Evolutionary conservation across 2,329 filamentous ascomycete species (phyloP), one percentile per base, ranked within the genome.

Genomic region (Pestalotiopsis sp.): DNA sequence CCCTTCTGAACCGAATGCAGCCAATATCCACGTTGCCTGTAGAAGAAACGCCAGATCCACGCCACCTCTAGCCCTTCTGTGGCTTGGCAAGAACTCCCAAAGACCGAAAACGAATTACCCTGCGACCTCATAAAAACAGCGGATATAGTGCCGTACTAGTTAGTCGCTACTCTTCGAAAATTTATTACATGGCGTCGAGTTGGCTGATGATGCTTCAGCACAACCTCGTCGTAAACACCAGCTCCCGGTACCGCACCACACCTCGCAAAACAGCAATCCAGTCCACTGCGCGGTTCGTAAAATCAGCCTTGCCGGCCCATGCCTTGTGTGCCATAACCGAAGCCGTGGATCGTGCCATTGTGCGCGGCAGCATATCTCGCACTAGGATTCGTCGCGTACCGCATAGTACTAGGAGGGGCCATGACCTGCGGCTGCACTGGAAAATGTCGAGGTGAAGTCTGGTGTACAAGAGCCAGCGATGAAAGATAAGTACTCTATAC

Each of bases 401-500:
- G 17, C 1, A 52, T n/a, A 52, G 3, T 52, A 52, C 44, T n/a
- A n/a, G 6, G 20, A 20, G 44, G 14, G 44, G 4, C 17, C 17
- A n/a, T 52, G 58, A 30, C 58, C 26, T 61, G 58, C n/a, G 58
- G 9, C 22, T 14, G 9, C 26, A 38, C 58, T 30, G 24, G 20
- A 38, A 14, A 61, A 17, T 30, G 13, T 38, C 58, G 26, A 30
- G 24, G 61, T 17, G n/a, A 44, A 35, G 30, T 35, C 30, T 35
- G 30, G 30, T 35, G 30, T 35, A 35, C 30, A 38, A 38, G 26
- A n/a, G 24, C 22, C 44, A 38, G 30, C 17, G 40, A 20, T 66
- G 22, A 55, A 24, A 66, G 11, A 17, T 38, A n/a, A 65, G 64
- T 55, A 35, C 40, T 35, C 64, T 66, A 66, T 40, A 55, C 64